Evolutionary conservation across 768 basidiomycete genomes (phyloP), one percentile per base, ranked within the genome.

Genomic region (Termitomyces sp.): DNA sequence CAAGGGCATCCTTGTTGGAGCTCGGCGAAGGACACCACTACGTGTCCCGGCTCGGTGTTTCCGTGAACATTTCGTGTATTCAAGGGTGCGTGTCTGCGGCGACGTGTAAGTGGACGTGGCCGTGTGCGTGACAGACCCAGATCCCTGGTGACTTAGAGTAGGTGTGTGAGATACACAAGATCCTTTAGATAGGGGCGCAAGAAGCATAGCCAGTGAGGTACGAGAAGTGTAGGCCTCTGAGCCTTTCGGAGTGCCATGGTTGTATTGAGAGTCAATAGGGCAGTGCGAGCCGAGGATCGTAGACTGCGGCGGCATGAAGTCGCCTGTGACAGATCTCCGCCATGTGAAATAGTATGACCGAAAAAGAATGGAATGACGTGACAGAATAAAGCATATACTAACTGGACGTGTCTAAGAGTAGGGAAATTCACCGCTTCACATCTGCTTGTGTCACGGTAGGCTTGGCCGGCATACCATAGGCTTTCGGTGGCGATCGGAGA

Each of bases 151-250:
- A 32, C 11, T 34, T 42, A 32, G 17, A 47, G 14, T 9, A 21
- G 45, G 35, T 50, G 41, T 19, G 38, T 35, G 27, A 3, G 38
- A 29, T 3, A 7, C 34, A n/a, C 35, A 38, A 23, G 43, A 14
- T 54, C 45, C 41, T 41, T 56, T 48, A 23, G 54, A 63, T 62
- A 67, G 64, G 61, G 63, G 66, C 53, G 52, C 38, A 40, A 45
- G 42, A 51, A 56, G 59, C 53, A 60, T 23, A 38, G 48, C 41
- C 51, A 54, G 55, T 31, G 34, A 40, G 43, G 37, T 52, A 52
- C 61, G 61, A 52, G 42, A 56, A 32, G 40, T 54, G 46, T 50
- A 32, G 50, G 49, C 52, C 51, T 47, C 37, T 31, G 47, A 45
- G 48, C 42, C 31, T 44, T 42, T 53, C 46, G 38, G 5, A 17